Evolutionary conservation across 2,329 filamentous ascomycete genomes (phyloP).

Genomic region (Lecanicillium sp.): DNA sequence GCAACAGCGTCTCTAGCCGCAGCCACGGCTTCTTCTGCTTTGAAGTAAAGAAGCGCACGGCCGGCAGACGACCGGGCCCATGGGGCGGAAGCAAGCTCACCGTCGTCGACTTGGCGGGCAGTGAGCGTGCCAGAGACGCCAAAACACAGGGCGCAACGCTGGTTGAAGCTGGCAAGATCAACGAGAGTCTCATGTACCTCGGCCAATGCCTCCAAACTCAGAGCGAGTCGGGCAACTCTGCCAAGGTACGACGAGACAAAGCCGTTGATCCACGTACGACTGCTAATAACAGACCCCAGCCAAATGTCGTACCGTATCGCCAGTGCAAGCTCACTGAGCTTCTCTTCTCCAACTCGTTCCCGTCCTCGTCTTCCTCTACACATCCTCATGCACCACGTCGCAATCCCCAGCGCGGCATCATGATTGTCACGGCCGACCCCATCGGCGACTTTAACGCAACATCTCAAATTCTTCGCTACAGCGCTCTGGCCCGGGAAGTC

Average conservation of each 20-base stretch:
- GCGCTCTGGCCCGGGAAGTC: conserved; percentile 83
- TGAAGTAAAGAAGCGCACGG: conserved; percentile 75
- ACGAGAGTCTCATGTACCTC: conserved; percentile 96
- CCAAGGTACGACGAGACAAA: conserved; percentile 49
- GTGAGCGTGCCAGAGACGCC: conserved; percentile 84
- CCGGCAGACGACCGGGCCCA: conserved; percentile 34
- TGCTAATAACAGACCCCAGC: conserved; percentile 33
- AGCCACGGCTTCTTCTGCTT: conserved; percentile 96
- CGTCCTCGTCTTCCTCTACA: conserved; percentile 40
- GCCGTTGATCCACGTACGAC: conserved; percentile 5
- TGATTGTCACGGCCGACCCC: conserved; percentile 94
- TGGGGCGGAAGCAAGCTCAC: conserved; percentile 78
- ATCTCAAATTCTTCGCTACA: conserved; percentile 90
- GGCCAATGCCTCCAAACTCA: conserved; percentile 96
- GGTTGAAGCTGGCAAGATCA: conserved; percentile 95
- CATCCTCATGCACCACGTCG: conserved; percentile 36
- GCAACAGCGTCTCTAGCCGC: conserved; percentile 84
- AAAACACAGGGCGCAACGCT: conserved; percentile 91
- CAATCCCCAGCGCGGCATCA: conserved; percentile 78
- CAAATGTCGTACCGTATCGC: conserved; percentile 67
- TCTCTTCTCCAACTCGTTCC: conserved; percentile 83
- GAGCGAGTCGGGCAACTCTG: conserved; percentile 64
- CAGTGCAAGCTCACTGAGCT: conserved; percentile 82
- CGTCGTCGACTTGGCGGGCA: conserved; percentile 87
- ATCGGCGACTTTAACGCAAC: conserved; percentile 94